phyloP scores from a whole-genome alignment of 441 rosid genomes.

The Gossypium schwendimanii region DNA sequence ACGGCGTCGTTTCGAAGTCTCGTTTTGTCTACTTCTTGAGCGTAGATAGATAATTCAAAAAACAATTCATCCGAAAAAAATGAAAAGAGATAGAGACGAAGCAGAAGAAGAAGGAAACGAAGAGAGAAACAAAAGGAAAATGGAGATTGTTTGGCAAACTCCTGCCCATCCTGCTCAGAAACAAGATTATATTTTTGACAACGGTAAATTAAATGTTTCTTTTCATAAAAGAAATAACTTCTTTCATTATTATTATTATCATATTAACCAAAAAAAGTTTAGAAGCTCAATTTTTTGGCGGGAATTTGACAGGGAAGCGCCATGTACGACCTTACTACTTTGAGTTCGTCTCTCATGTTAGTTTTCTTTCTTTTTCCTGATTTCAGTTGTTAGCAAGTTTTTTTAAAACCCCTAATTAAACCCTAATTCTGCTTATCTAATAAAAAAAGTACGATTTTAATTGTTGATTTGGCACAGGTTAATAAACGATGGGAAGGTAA shows the following conservation, averaged over 20 bases:
- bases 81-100: constrained; percentile 14
- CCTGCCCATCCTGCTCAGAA: constrained; percentile 54
- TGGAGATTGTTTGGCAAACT: constrained; percentile 57
- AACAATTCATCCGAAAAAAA: background rate
- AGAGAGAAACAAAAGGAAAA: constrained; percentile 6
- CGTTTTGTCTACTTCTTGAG: background rate
- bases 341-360: constrained; percentile 83
- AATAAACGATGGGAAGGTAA: constrained; percentile 90
- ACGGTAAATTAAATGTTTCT: constrained; percentile 30
- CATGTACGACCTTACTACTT: constrained; percentile 79
- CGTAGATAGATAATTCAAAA: background rate
- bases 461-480: constrained; percentile 36
- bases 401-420: background rate
- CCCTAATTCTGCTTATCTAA: constrained; percentile 7
- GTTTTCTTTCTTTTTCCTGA: constrained; percentile 13
- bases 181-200: constrained; percentile 59
- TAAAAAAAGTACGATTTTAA: background rate
- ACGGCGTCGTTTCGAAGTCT: constrained; percentile 11
- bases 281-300: constrained; percentile 15
- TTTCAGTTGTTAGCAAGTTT: background rate
- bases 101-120: background rate
- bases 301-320: constrained; percentile 59
- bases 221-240: background rate
- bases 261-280: background rate
- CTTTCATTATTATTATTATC: background rate